Conservation (phyloP, 331 rosid species). For the Quercus phellos region DNA sequence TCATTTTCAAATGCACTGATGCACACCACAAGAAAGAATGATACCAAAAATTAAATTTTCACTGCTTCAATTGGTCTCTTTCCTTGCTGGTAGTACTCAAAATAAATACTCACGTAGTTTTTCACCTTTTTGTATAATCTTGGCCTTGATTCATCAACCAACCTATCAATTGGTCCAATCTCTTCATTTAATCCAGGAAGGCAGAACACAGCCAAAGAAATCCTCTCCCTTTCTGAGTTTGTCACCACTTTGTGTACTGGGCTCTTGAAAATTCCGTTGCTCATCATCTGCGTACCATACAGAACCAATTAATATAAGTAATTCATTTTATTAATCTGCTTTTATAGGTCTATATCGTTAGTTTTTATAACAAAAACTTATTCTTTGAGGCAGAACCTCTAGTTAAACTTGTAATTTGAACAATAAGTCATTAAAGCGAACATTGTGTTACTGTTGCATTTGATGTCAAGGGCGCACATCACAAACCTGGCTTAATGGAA, state of each 20-base stretch:
- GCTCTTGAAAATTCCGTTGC: slow-evolving; percentile 54
- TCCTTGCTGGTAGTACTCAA: slow-evolving; percentile 50
- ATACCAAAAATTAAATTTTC: slow-evolving; percentile 12
- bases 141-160: slow-evolving; percentile 48
- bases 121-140: slow-evolving; percentile 35
- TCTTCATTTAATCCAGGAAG: slow-evolving; percentile 35
- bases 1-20: neutral
- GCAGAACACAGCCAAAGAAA: slow-evolving; percentile 43
- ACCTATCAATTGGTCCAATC: slow-evolving; percentile 36
- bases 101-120: slow-evolving; percentile 27
- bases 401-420: neutral
- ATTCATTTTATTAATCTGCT: neutral
- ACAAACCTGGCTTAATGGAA: too few relatives aligned
- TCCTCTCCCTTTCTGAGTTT: slow-evolving; percentile 43
- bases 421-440: neutral
- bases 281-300: slow-evolving; percentile 40
- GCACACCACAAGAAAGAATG: neutral
- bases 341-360: too few relatives aligned
- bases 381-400: neutral
- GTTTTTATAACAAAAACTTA: neutral
- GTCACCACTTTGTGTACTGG: slow-evolving; percentile 55
- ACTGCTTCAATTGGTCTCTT: slow-evolving; percentile 34
- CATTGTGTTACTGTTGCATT: neutral
- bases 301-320: neutral
- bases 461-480: too few relatives aligned